phyloP scores from a whole-genome alignment of 305 asterid species.

The Striga hermonthica region DNA sequence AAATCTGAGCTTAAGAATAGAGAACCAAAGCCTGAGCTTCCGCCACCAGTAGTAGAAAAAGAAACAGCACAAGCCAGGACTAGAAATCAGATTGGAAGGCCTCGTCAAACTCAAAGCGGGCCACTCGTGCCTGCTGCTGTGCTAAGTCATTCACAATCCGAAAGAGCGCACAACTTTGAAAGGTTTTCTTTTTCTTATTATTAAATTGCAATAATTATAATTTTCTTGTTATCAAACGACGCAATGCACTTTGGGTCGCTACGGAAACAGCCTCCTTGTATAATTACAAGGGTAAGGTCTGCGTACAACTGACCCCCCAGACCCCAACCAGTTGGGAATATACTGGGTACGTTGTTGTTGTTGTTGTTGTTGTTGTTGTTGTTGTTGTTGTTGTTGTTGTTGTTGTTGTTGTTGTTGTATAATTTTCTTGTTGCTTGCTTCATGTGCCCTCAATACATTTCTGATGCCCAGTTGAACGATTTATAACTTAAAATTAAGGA shows the following conservation, averaged over 20 bases:
- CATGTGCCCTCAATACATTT: conserved; percentile 19
- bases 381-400: too few relatives aligned
- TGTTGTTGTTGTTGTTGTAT: too few relatives aligned
- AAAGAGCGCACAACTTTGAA: conserved; percentile 63
- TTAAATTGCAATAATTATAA: background rate
- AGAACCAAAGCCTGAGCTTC: conserved; percentile 53
- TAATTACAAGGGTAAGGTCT: too few relatives aligned
- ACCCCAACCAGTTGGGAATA: too few relatives aligned
- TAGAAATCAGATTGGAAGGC: conserved; percentile 53
- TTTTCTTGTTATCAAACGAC: too few relatives aligned
- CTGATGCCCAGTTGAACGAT: conserved; percentile 7
- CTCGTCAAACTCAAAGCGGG: conserved; percentile 96
- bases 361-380: too few relatives aligned
- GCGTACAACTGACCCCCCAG: too few relatives aligned
- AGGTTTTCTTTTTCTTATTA: conserved; percentile 43
- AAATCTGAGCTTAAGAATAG: conserved; percentile 45
- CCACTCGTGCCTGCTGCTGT: conserved; percentile 84
- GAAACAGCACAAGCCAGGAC: conserved; percentile 51
- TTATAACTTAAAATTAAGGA: conserved; percentile 15
- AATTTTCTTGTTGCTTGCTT: conserved; percentile 30
- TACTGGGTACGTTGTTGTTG: too few relatives aligned
- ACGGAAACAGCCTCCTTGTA: too few relatives aligned
- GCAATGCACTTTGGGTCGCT: too few relatives aligned
- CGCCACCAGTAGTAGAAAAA: conserved; percentile 56
- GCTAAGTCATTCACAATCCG: conserved; percentile 63